These are phyloP conservation scores for Chaetomium cochliodes DNA, from an alignment of 495 filamentous ascomycete species.

Conservation along the genomic window DNA sequence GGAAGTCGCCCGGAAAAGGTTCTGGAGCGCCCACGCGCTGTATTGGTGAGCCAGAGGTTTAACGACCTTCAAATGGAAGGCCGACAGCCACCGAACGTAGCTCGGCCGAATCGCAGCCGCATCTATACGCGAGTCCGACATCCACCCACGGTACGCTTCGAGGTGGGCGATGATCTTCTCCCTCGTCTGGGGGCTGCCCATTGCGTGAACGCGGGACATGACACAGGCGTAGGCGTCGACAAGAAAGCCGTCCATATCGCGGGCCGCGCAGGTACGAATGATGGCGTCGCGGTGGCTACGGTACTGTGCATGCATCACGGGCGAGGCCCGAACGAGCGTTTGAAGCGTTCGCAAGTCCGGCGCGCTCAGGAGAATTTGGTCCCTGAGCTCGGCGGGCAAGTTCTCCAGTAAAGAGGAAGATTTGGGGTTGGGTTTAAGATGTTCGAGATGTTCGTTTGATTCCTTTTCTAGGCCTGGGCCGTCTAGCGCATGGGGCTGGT, in stretches of 20 bases:
- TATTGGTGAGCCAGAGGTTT: not conserved
- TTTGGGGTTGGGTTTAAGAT: too few species aligned
- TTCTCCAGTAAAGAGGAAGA: not conserved
- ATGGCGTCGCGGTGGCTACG: not conserved
- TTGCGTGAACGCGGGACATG: not conserved
- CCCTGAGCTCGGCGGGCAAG: slow-evolving; percentile 9
- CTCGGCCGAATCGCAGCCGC: not conserved
- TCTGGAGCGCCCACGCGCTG: not conserved
- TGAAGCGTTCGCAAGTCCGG: slow-evolving; percentile 3
- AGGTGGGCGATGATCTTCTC: not conserved
- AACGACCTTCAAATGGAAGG: not conserved
- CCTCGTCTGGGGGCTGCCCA: not conserved
- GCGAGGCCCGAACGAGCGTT: not conserved
- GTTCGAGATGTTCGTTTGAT: not conserved
- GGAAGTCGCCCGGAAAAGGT: not conserved
- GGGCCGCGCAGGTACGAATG: not conserved
- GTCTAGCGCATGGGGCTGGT: too few species aligned
- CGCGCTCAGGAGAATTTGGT: not conserved
- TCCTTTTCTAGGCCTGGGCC: not conserved
- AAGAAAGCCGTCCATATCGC: slow-evolving; percentile 7
- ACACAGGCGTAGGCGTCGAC: slow-evolving; percentile 10
- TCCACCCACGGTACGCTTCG: not conserved
- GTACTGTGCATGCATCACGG: slow-evolving; percentile 12
- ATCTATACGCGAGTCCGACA: not conserved
- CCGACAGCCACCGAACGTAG: not conserved